Conservation (phyloP, 2,329 filamentous ascomycete species). For the Fusarium temperatum region DNA sequence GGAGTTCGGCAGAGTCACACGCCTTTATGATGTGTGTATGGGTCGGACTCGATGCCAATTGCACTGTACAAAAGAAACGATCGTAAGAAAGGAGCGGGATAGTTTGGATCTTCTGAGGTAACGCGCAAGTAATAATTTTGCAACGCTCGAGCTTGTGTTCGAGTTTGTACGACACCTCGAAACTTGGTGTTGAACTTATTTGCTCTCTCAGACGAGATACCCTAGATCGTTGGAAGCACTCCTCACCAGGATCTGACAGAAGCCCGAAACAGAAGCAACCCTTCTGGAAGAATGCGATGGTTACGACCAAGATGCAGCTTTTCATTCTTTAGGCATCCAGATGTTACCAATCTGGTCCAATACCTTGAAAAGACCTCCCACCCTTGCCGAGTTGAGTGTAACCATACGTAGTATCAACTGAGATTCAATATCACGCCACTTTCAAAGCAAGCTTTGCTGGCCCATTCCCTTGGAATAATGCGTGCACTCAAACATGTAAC, state of each 20-base stretch:
- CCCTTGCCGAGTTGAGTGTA: background rate
- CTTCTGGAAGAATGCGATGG: background rate
- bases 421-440: background rate
- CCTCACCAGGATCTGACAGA: background rate
- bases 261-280: background rate
- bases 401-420: background rate
- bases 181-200: background rate
- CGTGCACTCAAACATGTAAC: background rate
- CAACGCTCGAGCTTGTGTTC: background rate
- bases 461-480: background rate
- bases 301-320: background rate
- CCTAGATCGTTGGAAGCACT: background rate
- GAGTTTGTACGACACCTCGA: background rate
- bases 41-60: background rate
- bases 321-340: background rate
- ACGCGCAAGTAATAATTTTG: background rate
- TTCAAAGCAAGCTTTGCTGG: background rate
- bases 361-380: background rate
- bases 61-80: background rate
- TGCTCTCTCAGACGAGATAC: background rate
- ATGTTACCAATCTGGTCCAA: background rate
- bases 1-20: background rate
- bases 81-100: background rate
- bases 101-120: background rate
- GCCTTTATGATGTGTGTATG: background rate